phyloP scores from a whole-genome alignment of 2,329 filamentous ascomycete species.

The Paecilomyces sp. region DNA sequence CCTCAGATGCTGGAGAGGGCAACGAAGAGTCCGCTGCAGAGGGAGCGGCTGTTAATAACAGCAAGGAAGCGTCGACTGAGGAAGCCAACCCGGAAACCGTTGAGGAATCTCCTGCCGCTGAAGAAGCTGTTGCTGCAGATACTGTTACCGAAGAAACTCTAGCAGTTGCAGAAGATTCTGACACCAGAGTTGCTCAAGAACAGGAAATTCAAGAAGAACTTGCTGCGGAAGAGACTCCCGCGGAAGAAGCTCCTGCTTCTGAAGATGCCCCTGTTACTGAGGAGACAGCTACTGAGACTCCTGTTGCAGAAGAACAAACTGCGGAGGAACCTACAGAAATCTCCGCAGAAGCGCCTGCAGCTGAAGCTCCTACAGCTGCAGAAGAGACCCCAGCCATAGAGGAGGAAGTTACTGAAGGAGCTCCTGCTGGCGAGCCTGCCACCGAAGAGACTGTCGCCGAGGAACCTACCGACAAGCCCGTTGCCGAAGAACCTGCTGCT shows the following conservation, averaged over 20 bases:
- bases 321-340: background rate
- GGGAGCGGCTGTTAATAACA: background rate
- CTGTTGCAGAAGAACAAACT: background rate
- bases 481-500: background rate
- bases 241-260: background rate
- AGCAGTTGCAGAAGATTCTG: background rate
- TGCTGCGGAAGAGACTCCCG: background rate
- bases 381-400: too few species aligned
- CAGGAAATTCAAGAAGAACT: slow-evolving; percentile 1
- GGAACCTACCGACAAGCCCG: background rate
- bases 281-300: background rate
- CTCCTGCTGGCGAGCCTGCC: background rate
- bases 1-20: background rate
- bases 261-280: background rate
- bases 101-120: background rate
- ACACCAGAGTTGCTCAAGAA: background rate
- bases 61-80: background rate
- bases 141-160: background rate
- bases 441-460: background rate
- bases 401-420: background rate
- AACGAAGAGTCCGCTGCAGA: background rate
- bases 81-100: background rate
- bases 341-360: background rate
- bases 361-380: too few species aligned
- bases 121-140: background rate